Evolutionary conservation across 805 yeast genomes (phyloP).

Genomic region (Ogataea angusta): DNA sequence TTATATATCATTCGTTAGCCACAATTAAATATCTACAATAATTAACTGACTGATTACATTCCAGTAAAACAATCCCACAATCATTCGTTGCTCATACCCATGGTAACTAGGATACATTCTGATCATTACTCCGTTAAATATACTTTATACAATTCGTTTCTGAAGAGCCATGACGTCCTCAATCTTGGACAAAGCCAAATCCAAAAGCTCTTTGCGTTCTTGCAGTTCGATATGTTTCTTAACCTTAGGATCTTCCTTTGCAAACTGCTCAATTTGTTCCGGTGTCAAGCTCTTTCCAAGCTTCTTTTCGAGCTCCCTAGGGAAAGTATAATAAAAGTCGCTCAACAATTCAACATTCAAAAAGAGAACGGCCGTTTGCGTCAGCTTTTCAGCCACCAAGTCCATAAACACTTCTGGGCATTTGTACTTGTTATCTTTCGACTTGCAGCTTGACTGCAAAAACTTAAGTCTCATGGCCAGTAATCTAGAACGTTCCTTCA

Average conservation of each 20-base stretch:
- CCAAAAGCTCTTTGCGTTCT: slow-evolving; percentile 85
- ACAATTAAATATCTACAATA: too few species aligned
- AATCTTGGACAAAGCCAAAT: slow-evolving; percentile 77
- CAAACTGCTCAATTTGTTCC: slow-evolving; percentile 83
- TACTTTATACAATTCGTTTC: slow-evolving; percentile 26
- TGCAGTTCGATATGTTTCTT: slow-evolving; percentile 90
- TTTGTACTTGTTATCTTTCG: slow-evolving; percentile 75
- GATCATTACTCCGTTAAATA: not conserved
- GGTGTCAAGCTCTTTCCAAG: slow-evolving; percentile 59
- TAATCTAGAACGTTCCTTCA: slow-evolving; percentile 68
- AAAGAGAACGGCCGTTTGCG: slow-evolving; percentile 89
- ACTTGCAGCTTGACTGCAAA: slow-evolving; percentile 71
- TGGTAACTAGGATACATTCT: too few species aligned
- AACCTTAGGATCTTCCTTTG: slow-evolving; percentile 91
- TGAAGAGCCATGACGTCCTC: slow-evolving; percentile 78
- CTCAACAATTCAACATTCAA: slow-evolving; percentile 89
- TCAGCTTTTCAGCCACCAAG: slow-evolving; percentile 86
- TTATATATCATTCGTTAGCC: too few species aligned
- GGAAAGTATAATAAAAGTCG: slow-evolving; percentile 94
- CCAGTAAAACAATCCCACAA: too few species aligned
- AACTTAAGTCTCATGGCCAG: slow-evolving; percentile 74
- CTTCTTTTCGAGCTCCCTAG: slow-evolving; percentile 82
- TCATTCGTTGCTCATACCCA: too few species aligned
- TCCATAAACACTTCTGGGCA: slow-evolving; percentile 95
- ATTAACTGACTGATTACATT: too few species aligned